phyloP scores from a whole-genome alignment of 345 rosid species.

The Camelina hispida region DNA sequence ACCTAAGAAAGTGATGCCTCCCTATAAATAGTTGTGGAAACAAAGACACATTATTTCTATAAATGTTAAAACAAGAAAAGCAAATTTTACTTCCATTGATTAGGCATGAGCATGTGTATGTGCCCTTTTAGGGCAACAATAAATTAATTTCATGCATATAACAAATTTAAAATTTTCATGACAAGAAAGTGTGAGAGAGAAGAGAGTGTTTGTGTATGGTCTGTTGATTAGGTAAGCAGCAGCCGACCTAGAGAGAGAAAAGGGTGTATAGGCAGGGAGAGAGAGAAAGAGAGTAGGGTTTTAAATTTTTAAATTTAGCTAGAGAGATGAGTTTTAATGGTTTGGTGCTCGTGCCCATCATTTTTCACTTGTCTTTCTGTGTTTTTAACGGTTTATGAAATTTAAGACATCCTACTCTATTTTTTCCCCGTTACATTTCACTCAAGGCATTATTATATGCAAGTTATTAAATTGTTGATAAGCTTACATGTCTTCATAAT shows the following conservation, averaged over 20 bases:
- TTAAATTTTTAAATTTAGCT: slow-evolving; percentile 15
- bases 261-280: slow-evolving; percentile 5
- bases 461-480: slow-evolving; percentile 2
- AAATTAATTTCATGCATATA: slow-evolving; percentile 41
- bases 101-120: slow-evolving; percentile 47
- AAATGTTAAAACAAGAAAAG: slow-evolving; percentile 45
- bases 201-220: slow-evolving; percentile 43
- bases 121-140: slow-evolving; percentile 47
- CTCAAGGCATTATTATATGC: slow-evolving; percentile 22
- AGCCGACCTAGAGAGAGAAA: slow-evolving; percentile 73
- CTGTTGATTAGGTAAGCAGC: slow-evolving; percentile 44
- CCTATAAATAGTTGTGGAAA: slow-evolving; percentile 44
- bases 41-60: slow-evolving; percentile 34
- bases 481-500: neutral
- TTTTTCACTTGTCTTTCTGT: slow-evolving; percentile 57
- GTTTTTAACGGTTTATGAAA: slow-evolving; percentile 64
- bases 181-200: slow-evolving; percentile 41
- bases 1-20: slow-evolving; percentile 34
- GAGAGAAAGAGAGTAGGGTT: slow-evolving; percentile 38
- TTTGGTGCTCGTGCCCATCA: slow-evolving; percentile 47
- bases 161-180: slow-evolving; percentile 10
- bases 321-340: slow-evolving; percentile 28
- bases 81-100: slow-evolving; percentile 43
- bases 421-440: slow-evolving; percentile 3
- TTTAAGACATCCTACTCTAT: slow-evolving; percentile 27